Conservation (phyloP, 1,139 yeast genomes). For the Candida labiduridarum region DNA sequence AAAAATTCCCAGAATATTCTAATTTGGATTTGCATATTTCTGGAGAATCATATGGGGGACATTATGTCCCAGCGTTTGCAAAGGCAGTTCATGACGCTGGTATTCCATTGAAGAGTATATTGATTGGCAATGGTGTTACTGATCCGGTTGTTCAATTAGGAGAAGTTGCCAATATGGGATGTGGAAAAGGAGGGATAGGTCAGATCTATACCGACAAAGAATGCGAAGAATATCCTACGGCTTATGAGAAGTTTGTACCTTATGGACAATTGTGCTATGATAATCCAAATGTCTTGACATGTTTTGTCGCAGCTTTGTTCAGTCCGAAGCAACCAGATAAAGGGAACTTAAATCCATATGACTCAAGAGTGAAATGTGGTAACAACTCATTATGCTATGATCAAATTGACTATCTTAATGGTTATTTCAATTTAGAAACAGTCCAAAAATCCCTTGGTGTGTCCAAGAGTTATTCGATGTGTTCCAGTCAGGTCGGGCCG, state of each 20-base stretch:
- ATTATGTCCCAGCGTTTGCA: constrained; percentile 90
- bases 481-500: constrained; percentile 79
- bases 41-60: constrained; percentile 95
- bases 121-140: constrained; percentile 91
- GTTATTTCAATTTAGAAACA: constrained; percentile 32
- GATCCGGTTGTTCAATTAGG: constrained; percentile 83
- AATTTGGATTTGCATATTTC: constrained; percentile 79
- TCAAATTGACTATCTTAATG: constrained; percentile 30
- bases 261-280: constrained; percentile 76
- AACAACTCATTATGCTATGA: constrained; percentile 73
- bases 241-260: constrained; percentile 75
- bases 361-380: constrained; percentile 78
- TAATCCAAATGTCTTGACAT: constrained; percentile 73
- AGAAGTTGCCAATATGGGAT: constrained; percentile 88
- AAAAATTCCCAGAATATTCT: constrained; percentile 78
- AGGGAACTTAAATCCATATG: constrained; percentile 84
- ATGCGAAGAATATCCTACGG: constrained; percentile 8
- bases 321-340: constrained; percentile 15
- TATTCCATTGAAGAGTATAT: constrained; percentile 60
- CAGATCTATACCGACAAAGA: constrained; percentile 22
- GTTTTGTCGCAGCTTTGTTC: constrained; percentile 84
- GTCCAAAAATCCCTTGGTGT: constrained; percentile 75
- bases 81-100: constrained; percentile 52
- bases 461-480: constrained; percentile 73
- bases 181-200: constrained; percentile 70